Conservation (phyloP, 768 basidiomycete species). For the Chalciporus pseudorubinellus region DNA sequence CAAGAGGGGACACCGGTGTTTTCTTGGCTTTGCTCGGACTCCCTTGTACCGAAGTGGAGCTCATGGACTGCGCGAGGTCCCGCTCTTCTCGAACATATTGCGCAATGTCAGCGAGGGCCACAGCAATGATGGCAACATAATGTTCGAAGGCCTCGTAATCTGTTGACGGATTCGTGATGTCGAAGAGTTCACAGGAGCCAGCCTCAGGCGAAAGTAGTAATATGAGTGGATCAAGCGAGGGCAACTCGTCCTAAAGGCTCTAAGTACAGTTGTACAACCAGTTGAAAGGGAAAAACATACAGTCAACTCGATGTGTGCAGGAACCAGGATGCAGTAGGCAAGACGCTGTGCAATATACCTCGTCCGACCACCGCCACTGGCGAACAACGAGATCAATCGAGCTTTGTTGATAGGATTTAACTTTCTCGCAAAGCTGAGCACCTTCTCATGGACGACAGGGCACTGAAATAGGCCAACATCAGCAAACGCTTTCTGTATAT, state of each 20-base stretch:
- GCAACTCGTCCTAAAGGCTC: conserved; percentile 41
- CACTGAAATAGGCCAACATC: conserved; percentile 39
- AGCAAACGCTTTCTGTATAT: not conserved
- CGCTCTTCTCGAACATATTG: conserved; percentile 54
- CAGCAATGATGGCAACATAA: conserved; percentile 54
- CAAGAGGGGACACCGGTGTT: conserved; percentile 40
- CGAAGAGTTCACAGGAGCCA: conserved; percentile 47
- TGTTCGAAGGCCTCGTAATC: conserved; percentile 62
- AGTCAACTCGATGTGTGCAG: not conserved
- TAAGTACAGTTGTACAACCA: not conserved
- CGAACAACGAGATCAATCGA: conserved; percentile 49
- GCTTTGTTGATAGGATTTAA: conserved; percentile 51
- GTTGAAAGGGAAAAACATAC: conserved; percentile 16
- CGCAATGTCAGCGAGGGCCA: conserved; percentile 57
- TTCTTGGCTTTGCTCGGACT: conserved; percentile 32
- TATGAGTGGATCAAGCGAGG: conserved; percentile 50
- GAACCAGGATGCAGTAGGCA: conserved; percentile 40
- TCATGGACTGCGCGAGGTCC: conserved; percentile 6
- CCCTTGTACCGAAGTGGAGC: conserved; percentile 13
- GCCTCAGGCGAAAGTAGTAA: conserved; percentile 46
- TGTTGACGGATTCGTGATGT: conserved; percentile 48
- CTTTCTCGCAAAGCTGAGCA: conserved; percentile 39
- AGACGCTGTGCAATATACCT: conserved; percentile 57
- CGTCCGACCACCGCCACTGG: conserved; percentile 47
- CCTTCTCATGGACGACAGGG: conserved; percentile 41